Evolutionary conservation across 805 yeast genomes (phyloP).

Genomic region (Suhomyces pyralidae): DNA sequence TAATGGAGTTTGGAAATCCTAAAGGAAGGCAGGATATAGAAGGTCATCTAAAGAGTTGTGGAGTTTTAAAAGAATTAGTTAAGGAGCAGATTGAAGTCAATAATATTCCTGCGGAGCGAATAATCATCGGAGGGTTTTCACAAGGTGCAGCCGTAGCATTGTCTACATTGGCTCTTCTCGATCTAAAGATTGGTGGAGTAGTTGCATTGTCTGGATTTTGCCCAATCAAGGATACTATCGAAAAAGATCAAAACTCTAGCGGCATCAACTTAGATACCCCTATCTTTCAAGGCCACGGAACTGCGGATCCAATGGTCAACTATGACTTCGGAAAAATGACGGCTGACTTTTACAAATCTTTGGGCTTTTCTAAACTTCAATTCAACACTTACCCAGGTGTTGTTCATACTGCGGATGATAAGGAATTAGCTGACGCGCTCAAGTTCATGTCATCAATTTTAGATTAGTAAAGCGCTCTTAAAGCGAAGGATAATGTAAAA

Average conservation of each 20-base stretch:
- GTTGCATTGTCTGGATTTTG: slow-evolving; percentile 76
- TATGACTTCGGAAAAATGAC: slow-evolving; percentile 39
- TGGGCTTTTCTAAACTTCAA: slow-evolving; percentile 40
- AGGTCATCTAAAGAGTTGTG: slow-evolving; percentile 53
- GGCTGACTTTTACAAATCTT: slow-evolving; percentile 42
- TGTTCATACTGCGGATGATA: slow-evolving; percentile 64
- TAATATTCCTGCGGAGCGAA: slow-evolving; percentile 59
- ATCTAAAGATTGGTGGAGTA: slow-evolving; percentile 72
- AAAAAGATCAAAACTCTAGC: slow-evolving; percentile 16
- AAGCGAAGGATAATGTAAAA: not conserved
- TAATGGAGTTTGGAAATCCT: slow-evolving; percentile 51
- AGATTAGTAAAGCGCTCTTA: slow-evolving; percentile 5
- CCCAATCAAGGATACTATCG: slow-evolving; percentile 27
- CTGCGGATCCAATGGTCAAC: slow-evolving; percentile 63
- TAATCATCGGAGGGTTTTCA: slow-evolving; percentile 91
- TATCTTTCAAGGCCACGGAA: slow-evolving; percentile 87
- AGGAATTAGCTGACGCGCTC: slow-evolving; percentile 58
- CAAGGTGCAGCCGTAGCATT: slow-evolving; percentile 87
- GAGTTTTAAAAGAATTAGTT: slow-evolving; percentile 44
- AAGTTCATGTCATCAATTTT: slow-evolving; percentile 28
- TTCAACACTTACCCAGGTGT: slow-evolving; percentile 61
- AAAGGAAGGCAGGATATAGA: slow-evolving; percentile 46
- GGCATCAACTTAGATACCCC: slow-evolving; percentile 61
- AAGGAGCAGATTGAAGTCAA: slow-evolving; percentile 48
- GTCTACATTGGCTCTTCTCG: slow-evolving; percentile 53